These are phyloP conservation scores for Solanum commersonii DNA, from an alignment of 257 asterid genomes.

Conservation along the genomic window DNA sequence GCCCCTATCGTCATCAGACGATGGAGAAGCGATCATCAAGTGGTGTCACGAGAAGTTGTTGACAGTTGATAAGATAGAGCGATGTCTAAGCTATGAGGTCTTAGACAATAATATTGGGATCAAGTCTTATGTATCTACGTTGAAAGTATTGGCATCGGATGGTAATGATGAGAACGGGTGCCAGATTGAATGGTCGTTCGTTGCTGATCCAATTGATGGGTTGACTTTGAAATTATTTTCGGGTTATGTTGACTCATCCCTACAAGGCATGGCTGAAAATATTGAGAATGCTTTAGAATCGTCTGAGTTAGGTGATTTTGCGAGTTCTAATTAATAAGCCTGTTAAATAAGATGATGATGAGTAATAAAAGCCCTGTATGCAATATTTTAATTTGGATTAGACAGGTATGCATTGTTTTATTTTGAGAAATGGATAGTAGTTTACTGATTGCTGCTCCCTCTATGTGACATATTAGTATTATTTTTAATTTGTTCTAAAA, in stretches of 20 bases:
- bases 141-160: constrained; percentile 17
- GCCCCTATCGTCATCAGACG: background rate
- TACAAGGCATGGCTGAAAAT: constrained; percentile 43
- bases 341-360: background rate
- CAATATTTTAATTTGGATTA: background rate
- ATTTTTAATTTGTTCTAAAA: background rate
- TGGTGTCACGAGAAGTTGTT: constrained; percentile 62
- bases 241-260: constrained; percentile 16
- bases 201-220: constrained; percentile 55
- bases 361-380: background rate
- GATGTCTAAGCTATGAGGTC: constrained; percentile 35
- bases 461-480: background rate
- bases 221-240: constrained; percentile 25
- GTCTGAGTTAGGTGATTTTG: background rate
- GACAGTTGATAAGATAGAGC: constrained; percentile 20
- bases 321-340: background rate
- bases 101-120: constrained; percentile 55
- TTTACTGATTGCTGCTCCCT: background rate
- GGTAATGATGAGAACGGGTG: constrained; percentile 33
- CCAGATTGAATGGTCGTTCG: constrained; percentile 58
- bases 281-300: constrained; percentile 30
- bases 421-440: background rate
- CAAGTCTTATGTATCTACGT: constrained; percentile 28
- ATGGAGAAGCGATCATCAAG: constrained; percentile 9
- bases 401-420: background rate